Percentiles rank a stretch among this genome's conserved stretches.
These are phyloP conservation scores for Auricularia heimuer DNA, from an alignment of 768 basidiomycete genomes.

Conservation along the genomic window DNA sequence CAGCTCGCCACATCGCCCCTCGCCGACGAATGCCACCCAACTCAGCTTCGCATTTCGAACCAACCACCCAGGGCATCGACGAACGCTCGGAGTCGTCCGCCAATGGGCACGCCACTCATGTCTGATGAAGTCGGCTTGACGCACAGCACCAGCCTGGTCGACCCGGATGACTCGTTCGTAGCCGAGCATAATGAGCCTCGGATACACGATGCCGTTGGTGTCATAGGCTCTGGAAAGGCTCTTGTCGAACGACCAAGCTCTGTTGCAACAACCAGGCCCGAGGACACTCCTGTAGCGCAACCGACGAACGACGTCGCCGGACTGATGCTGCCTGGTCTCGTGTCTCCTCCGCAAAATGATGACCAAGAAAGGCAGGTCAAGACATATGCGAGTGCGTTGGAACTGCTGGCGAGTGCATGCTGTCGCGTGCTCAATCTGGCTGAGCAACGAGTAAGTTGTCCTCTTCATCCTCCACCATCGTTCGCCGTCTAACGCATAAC, in stretches of 20 bases:
- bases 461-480: background rate
- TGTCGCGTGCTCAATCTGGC: background rate
- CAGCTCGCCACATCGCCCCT: background rate
- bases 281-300: background rate
- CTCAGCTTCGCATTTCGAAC: background rate
- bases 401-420: background rate
- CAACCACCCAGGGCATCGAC: too few relatives aligned
- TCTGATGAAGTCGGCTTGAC: background rate
- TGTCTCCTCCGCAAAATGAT: too few relatives aligned
- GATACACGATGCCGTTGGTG: background rate
- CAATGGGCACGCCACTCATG: too few relatives aligned
- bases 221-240: background rate
- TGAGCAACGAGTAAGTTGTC: background rate
- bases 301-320: background rate
- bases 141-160: background rate
- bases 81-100: too few relatives aligned
- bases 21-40: background rate
- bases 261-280: too few relatives aligned
- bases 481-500: background rate
- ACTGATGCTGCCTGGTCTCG: too few relatives aligned
- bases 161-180: background rate
- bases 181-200: background rate
- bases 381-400: background rate
- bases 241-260: background rate
- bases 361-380: too few relatives aligned